Evolutionary conservation across 305 asterid genomes (phyloP), one percentile per base, ranked within the genome.

Genomic region (Fraxinus latifolia): DNA sequence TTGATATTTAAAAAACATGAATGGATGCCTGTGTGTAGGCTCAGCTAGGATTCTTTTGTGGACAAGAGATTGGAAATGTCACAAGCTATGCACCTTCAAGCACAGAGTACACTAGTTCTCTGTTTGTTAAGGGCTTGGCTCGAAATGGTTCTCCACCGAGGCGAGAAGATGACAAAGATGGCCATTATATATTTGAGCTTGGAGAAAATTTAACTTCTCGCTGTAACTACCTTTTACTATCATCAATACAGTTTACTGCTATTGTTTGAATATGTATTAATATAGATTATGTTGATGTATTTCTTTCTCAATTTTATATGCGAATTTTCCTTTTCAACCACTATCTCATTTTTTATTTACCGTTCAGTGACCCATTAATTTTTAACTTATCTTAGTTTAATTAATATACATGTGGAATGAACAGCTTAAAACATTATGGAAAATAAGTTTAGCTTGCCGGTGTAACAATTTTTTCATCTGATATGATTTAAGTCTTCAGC

Each of bases 31-130:
- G 82, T 87, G 82, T 89, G 91, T 89, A 89, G 88, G 91, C 90
- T 85, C 89, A 87, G 80, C 82, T 89, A 85, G 90, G 91, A 84
- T 82, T 85, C 78, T 87, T 82, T 87, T 85, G 84, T 89, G 89
- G 86, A 78, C 88, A 89, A 87, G 91, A 87, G 72, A 85, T 84
- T 85, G 91, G 89, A 78, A 85, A 83, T 85, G 80, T 86, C 58
- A 85, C 91, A 83, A 84, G 90, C 90, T 87, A 80, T 89, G 91
- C 86, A 75, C 91, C 87, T 85, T 58, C 89, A 89, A 87, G 90
- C 80, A 79, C 82, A 31, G 89, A 89, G 76, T 86, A 87, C 81
- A 84, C 82, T 78, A 84, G 80, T 80, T 82, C 89, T 85, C 83
- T 81, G 58, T 89, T 81, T 87, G 80, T 84, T 75, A 84, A 84